Evolutionary conservation across 441 rosid species (phyloP).

Genomic region (Erodium chrysanthum): DNA sequence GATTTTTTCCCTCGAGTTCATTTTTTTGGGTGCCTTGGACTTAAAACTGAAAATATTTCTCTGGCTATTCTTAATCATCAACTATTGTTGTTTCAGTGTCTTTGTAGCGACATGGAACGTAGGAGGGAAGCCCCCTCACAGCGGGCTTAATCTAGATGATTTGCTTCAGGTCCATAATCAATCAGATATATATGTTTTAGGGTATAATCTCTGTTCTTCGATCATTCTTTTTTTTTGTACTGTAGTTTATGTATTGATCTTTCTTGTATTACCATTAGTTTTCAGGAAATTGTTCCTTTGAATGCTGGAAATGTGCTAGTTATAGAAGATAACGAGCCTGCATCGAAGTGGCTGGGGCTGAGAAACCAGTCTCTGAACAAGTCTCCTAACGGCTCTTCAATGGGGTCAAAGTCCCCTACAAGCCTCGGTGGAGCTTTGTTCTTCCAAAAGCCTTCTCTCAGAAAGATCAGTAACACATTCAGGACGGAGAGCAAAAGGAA

Average conservation of each 20-base stretch:
- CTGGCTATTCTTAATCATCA: background rate
- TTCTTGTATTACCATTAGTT: conserved; percentile 19
- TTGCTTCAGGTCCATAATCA: conserved; percentile 35
- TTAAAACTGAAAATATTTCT: background rate
- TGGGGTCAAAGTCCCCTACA: conserved; percentile 20
- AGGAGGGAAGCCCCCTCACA: conserved; percentile 56
- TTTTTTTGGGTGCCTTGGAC: too few relatives aligned
- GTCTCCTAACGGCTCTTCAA: conserved; percentile 20
- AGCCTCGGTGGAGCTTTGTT: conserved; percentile 25
- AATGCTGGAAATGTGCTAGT: conserved; percentile 61
- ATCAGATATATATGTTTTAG: conserved; percentile 29
- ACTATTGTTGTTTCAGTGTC: conserved; percentile 26
- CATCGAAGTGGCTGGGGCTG: conserved; percentile 44
- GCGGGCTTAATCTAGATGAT: conserved; percentile 39
- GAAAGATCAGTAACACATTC: conserved; percentile 48
- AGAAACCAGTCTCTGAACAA: conserved; percentile 31
- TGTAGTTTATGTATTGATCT: background rate
- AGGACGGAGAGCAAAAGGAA: conserved; percentile 41
- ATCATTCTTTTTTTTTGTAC: background rate
- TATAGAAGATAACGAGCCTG: conserved; percentile 52
- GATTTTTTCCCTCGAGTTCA: background rate
- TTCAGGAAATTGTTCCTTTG: conserved; percentile 61
- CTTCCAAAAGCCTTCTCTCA: conserved; percentile 50
- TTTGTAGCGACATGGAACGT: conserved; percentile 75
- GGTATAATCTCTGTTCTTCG: conserved; percentile 16